phyloP scores from a whole-genome alignment of 768 basidiomycete species.

The Fomitopsis serialis region DNA sequence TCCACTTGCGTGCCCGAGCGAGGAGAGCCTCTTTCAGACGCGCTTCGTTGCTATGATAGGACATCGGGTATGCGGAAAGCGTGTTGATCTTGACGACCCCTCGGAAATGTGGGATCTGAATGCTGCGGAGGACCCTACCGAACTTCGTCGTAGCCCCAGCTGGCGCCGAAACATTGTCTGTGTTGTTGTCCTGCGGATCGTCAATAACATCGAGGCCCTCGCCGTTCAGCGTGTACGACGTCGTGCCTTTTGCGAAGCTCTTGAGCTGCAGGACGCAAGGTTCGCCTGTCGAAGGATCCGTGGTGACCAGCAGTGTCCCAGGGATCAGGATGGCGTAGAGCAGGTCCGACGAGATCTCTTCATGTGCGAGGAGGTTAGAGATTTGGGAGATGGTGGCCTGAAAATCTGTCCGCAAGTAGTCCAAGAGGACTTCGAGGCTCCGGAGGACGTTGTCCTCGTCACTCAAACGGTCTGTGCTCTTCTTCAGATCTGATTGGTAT shows the following conservation, averaged over 20 bases:
- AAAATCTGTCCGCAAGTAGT: constrained; percentile 45
- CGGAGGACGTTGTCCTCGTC: constrained; percentile 31
- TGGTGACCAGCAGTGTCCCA: constrained; percentile 41
- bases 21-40: constrained; percentile 34
- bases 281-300: constrained; percentile 46
- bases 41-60: constrained; percentile 38
- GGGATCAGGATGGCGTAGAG: constrained; percentile 58
- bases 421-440: constrained; percentile 46
- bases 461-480: constrained; percentile 27
- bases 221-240: constrained; percentile 5
- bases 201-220: constrained; percentile 40
- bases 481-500: constrained; percentile 37
- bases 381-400: constrained; percentile 41
- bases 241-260: constrained; percentile 24
- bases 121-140: constrained; percentile 46
- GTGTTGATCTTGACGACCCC: constrained; percentile 45
- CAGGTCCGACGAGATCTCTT: constrained; percentile 54
- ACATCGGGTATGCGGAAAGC: constrained; percentile 47
- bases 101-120: constrained; percentile 32
- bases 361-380: constrained; percentile 44
- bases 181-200: constrained; percentile 20
- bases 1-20: constrained; percentile 51
- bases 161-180: constrained; percentile 10
- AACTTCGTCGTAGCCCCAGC: constrained; percentile 30
- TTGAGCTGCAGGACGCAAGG: constrained; percentile 46